These are phyloP conservation scores for Phaseolus lunatus DNA, from an alignment of 306 rosid species.

Conservation along the genomic window DNA sequence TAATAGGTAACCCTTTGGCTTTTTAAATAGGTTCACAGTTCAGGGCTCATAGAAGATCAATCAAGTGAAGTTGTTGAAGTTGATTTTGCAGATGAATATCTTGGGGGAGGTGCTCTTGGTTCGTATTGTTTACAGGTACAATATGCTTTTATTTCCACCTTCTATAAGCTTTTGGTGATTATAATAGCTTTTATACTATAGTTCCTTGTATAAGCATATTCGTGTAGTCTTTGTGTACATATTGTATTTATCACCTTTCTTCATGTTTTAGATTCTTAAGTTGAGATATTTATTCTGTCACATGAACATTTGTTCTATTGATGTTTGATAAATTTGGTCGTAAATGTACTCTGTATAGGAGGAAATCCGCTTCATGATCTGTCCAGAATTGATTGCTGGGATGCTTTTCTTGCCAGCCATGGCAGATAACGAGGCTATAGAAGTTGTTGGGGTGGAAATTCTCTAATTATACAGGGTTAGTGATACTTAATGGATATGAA, in stretches of 20 bases:
- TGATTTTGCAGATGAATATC: constrained; percentile 90
- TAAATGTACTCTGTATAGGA: constrained; percentile 65
- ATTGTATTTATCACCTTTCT: constrained; percentile 20
- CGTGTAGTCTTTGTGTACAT: background rate
- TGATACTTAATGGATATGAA: constrained; percentile 38
- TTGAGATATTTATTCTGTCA: constrained; percentile 36
- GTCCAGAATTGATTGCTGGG: constrained; percentile 86
- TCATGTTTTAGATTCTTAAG: constrained; percentile 38
- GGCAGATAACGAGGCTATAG: constrained; percentile 92
- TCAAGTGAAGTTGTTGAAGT: constrained; percentile 79
- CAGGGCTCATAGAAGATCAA: constrained; percentile 88
- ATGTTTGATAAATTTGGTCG: constrained; percentile 34
- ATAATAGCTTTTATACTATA: constrained; percentile 1
- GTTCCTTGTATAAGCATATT: constrained; percentile 23
- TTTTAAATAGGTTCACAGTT: constrained; percentile 62
- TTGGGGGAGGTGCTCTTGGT: constrained; percentile 91
- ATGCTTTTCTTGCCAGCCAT: constrained; percentile 93
- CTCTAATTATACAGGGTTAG: constrained; percentile 91
- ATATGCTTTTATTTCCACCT: constrained; percentile 26
- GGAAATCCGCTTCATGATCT: constrained; percentile 94
- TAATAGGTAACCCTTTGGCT: constrained; percentile 35
- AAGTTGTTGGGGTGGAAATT: constrained; percentile 87
- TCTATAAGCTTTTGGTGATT: background rate
- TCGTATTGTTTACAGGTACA: constrained; percentile 92
- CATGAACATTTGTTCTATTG: background rate